Conservation (phyloP, 2,329 filamentous ascomycete genomes). For the Paraphaeosphaeria sporulosa region DNA sequence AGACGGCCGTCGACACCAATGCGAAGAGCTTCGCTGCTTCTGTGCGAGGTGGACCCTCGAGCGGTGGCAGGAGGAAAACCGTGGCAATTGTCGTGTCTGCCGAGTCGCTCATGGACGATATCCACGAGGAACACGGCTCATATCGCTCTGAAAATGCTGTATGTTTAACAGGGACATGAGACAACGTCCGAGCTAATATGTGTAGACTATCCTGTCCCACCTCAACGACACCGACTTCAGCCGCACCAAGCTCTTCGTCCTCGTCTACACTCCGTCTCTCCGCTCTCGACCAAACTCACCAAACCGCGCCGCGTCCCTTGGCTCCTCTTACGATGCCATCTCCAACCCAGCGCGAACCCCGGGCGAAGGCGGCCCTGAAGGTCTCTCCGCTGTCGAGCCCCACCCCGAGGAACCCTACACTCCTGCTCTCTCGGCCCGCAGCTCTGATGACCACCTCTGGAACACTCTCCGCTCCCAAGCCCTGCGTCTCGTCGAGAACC, state of each 20-base stretch:
- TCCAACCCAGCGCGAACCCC: constrained; percentile 71
- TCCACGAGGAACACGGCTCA: constrained; percentile 63
- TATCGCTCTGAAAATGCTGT: constrained; percentile 80
- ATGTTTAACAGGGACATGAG: constrained; percentile 53
- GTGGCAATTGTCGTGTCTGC: constrained; percentile 91
- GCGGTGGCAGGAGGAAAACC: constrained; percentile 63
- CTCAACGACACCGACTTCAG: constrained; percentile 80
- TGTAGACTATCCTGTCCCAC: constrained; percentile 77
- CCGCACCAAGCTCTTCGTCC: constrained; percentile 79
- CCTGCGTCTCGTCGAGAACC: constrained; percentile 78
- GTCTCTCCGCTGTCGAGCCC: constrained; percentile 55
- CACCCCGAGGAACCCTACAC: constrained; percentile 54
- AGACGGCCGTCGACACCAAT: constrained; percentile 42
- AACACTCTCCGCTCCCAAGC: constrained; percentile 84
- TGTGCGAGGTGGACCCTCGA: constrained; percentile 31
- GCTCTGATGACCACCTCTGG: constrained; percentile 65
- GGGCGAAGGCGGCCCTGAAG: constrained; percentile 67
- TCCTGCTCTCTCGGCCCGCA: constrained; percentile 43
- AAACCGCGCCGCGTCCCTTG: constrained; percentile 64
- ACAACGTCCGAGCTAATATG: constrained; percentile 15
- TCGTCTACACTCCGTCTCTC: constrained; percentile 86
- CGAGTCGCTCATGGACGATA: constrained; percentile 66
- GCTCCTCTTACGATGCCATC: constrained; percentile 90
- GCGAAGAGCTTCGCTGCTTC: constrained; percentile 42
- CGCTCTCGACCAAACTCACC: constrained; percentile 66